Base-by-base conservation (phyloP, 2,329 filamentous ascomycete genomes). In the Cercospora citrullina region DNA sequence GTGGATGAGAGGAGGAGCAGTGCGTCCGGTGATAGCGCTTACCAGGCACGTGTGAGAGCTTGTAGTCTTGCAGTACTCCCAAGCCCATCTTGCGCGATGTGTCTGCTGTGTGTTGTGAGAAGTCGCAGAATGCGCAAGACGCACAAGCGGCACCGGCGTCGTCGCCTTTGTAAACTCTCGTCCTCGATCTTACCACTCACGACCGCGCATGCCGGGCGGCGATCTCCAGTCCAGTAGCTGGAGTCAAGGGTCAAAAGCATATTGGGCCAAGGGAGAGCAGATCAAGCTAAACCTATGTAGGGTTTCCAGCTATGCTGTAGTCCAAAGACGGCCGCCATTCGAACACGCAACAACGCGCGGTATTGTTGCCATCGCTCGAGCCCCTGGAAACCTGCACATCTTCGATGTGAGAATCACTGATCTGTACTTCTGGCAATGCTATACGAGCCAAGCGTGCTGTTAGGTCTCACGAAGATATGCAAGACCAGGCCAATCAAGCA, bases 1-100 rank as follows among this genome's bases (percentile, higher is more conserved):
- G 42, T 48, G 42, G 42, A 28, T 28, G 18, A 12, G 21, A 53
- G 48, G 21, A 53, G 48, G 23, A 26, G 23, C 21, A 53, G 14
- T n/a, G 48, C 48, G 23, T 26, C 48, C 48, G n/a, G 21, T 33
- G 8, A 30, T 36, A 31, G 23, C 21, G 42, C 71, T 62, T 66
- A 73, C 72, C 72, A 58, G 70, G 69, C 55, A 70, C 75, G 66
- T 71, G 68, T 65, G 63, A 60, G 31, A 72, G 64, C 48, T 68
- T 67, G 45, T 65, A 59, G 60, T 74, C 72, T 64, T 75, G 59
- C 64, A 72, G 30, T 21, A 73, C 65, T 26, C 69, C 68, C 28
- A 72, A 65, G 30, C 66, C 71, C 63, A 74, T 75, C 60, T 48
- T 53, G 48, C 48, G 48, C 21, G 26, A 26, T 28, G 55, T 33